Percentiles rank a stretch among this genome's conserved stretches.
Evolutionary conservation across 345 rosid species (phyloP).

Genomic region (Hibiscus mutabilis): DNA sequence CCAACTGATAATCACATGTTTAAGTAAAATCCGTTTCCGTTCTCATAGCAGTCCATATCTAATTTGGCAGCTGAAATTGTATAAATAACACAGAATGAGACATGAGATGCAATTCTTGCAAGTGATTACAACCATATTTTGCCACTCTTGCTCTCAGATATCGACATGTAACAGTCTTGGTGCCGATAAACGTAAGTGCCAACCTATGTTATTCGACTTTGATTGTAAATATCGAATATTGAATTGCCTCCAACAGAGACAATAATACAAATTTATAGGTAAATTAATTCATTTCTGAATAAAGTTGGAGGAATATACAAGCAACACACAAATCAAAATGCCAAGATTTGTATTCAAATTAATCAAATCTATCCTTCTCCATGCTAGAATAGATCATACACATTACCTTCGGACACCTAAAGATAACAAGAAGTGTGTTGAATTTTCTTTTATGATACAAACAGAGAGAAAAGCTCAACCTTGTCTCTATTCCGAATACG

Average conservation of each 20-base stretch:
- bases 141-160: background rate
- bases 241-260: too few relatives aligned
- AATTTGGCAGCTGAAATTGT: too few relatives aligned
- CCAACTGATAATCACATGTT: too few relatives aligned
- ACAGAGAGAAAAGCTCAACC: constrained; percentile 14
- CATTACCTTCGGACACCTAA: constrained; percentile 13
- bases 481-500: constrained; percentile 49
- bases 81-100: too few relatives aligned
- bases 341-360: constrained; percentile 18
- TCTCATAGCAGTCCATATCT: too few relatives aligned
- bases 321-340: constrained; percentile 5
- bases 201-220: too few relatives aligned
- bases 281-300: constrained; percentile 9
- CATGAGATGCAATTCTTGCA: background rate
- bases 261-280: background rate
- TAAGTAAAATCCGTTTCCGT: too few relatives aligned
- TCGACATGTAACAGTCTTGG: background rate
- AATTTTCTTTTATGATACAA: constrained; percentile 17
- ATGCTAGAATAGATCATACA: constrained; percentile 21
- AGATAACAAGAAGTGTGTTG: background rate
- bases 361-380: constrained; percentile 18
- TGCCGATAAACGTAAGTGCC: background rate
- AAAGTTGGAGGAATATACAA: constrained; percentile 1
- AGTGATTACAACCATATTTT: background rate
- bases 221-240: too few relatives aligned